Evolutionary conservation across 2,329 filamentous ascomycete species (phyloP), one percentile per base, ranked within the genome.

Genomic region (Orbilia javanica): DNA sequence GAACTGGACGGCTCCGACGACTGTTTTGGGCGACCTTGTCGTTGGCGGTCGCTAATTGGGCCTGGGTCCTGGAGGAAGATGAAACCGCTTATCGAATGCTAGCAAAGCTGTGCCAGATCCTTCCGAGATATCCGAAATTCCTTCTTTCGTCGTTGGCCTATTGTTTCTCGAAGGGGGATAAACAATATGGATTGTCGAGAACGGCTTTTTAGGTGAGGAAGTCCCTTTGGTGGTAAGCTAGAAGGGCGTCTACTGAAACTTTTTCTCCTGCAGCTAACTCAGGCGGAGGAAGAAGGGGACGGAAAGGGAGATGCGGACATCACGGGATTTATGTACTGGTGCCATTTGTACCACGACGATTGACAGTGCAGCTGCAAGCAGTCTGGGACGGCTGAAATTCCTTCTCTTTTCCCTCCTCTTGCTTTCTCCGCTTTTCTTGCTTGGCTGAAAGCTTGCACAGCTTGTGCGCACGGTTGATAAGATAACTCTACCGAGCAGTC

Each of bases 211-310:
- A n/a, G 7, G 18, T 22, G 34, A 70, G 48, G 20, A 29, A 18
- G 25, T 25, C 48, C 18, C 50, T 50, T 50, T 22, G 10, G 31
- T 60, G n/a, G n/a, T n/a, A n/a, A 66, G 55, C 36, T 39, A 15
- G 13, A 20, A 44, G 52, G 66, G 74, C 74, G 74, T 78, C 53
- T 78, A 44, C 67, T 78, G 74, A 78, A 78, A 78, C 74, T 57
- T 57, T 57, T 46, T 20, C 20, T 27, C 46, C 50, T 68, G 44
- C 46, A 76, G 20, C n/a, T 20, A 44, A n/a, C n/a, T n/a, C n/a
- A n/a, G n/a, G n/a, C n/a, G n/a, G 34, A 42, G 3, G 25, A 13
- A 42, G 44, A 22, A 18, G n/a, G 50, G 65, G 66, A 70, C 53
- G 13, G 57, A 31, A 39, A 6, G 36, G 15, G 10, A 39, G 29